Evolutionary conservation across 73 alveolate genomes (phyloP), one percentile per base, ranked within the genome.

Genomic region (Breviolum minutum): DNA sequence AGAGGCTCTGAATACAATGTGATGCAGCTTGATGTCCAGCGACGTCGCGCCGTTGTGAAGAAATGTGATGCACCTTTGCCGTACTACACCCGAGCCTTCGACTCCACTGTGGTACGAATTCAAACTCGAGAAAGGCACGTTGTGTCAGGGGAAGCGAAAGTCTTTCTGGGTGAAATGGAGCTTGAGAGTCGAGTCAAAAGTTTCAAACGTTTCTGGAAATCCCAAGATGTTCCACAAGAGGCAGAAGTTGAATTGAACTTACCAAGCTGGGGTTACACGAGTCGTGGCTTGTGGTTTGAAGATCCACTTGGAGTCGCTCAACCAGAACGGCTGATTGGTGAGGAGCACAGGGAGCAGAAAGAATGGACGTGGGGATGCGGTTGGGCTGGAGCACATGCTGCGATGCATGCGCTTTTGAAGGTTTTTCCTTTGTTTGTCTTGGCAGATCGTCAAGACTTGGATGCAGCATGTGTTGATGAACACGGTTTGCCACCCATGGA

Each of bases 301-400:
- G 97, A 90, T 60, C 97, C 97, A 17, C 63, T 71, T 6, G 97
- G 97, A 6, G 87, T 90, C 11, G 97, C 97, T 4, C 60, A 76
- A 24, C 62, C 73, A 32, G 73, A 68, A 10, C 24, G 64, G 54
- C 60, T 12, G 68, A 11, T 9, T n/a, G 8, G 62, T 22, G 26
- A 40, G 70, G 32, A 13, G 80, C 82, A 32, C 63, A 61, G 11
- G 63, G n/a, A 20, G 86, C 60, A 24, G 86, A 88, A n/a, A 14
- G 40, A 71, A 17, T 90, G 96, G 96, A 26, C 76, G 61, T 90
- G 97, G 97, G 97, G 97, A 30, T 69, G 97, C 40, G 97, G 97
- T 14, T 90, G 97, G 97, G 97, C 97, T 54, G 99, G 99, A 30
- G 99, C 99, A 48, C 99, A 93, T n/a, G 99, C 83, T 13, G 99